Base-by-base conservation (phyloP, 2,329 filamentous ascomycete genomes). In the Domatiomyces globalis region DNA sequence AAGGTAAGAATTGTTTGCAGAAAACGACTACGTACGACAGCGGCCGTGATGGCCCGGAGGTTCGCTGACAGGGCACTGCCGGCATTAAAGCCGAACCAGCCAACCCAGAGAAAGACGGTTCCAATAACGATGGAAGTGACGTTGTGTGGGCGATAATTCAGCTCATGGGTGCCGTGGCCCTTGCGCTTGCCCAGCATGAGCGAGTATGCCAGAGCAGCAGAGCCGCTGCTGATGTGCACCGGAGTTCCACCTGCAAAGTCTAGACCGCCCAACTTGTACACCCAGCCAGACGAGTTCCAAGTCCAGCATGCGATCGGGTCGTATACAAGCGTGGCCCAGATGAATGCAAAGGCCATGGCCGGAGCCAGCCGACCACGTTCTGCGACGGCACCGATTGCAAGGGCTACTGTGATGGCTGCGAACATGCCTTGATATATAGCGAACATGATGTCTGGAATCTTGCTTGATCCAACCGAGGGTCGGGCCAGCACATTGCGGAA, bases 231-330 rank as follows among this genome's bases (percentile, higher is more conserved):
- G 45, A 57, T 59, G 66, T 95, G 88, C 50, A 95, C 88, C 0
- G 88, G 88, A 1, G 87, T 94, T 62, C 88, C 88, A 56, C 88
- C 87, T 19, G 88, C 88, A 63, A 92, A 94, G 68, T 94, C 88
- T 45, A 94, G 76, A 25, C 85, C 86, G 46, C 87, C 87, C 70
- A 94, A 77, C 58, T 78, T 74, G 68, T 77, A 84, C 10, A 83
- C 80, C 88, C 88, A 95, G 19, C 88, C 88, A 29, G 73, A 72
- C 0, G 84, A 68, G 65, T 94, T 94, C 88, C 88, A 95, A 7
- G 86, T 94, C 88, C 88, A 95, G 76, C 87, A 94, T 45, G 88
- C 88, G 64, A 95, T 88, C 1, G 87, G 85, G 62, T 95, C 87
- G 69, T 95, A 95, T 65, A 95, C 84, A 53, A 94, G 65, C 4